Conservation (phyloP, 176 grass and related monocot genomes). For the bread wheat (Triticum aestivum) region IWGSC_CS_RefSeq_v2.1 NC_057804.1:347439703-347440202, state of each 20-base stretch:
- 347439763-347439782: too few relatives aligned
- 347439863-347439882: constrained; percentile 78
- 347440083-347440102: constrained; percentile 15
- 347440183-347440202: constrained; percentile 71
- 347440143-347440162: constrained; percentile 58
- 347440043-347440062: neutral
- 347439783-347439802: too few relatives aligned
- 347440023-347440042: too few relatives aligned
- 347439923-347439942: constrained; percentile 86
- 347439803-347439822: neutral
- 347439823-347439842: constrained; percentile 56
- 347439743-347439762: too few relatives aligned
- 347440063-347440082: neutral
- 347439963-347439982: constrained; percentile 13
- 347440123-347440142: constrained; percentile 64
- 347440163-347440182: constrained; percentile 86
- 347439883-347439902: constrained; percentile 89
- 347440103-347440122: constrained; percentile 60
- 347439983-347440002: too few relatives aligned
- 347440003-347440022: neutral
- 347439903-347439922: constrained; percentile 83
- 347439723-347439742: too few relatives aligned
- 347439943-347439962: constrained; percentile 71
- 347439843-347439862: constrained; percentile 69
- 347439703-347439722: too few relatives aligned